Evolutionary conservation across 2,329 filamentous ascomycete genomes (phyloP).

Genomic region (Fusarium continuum): DNA sequence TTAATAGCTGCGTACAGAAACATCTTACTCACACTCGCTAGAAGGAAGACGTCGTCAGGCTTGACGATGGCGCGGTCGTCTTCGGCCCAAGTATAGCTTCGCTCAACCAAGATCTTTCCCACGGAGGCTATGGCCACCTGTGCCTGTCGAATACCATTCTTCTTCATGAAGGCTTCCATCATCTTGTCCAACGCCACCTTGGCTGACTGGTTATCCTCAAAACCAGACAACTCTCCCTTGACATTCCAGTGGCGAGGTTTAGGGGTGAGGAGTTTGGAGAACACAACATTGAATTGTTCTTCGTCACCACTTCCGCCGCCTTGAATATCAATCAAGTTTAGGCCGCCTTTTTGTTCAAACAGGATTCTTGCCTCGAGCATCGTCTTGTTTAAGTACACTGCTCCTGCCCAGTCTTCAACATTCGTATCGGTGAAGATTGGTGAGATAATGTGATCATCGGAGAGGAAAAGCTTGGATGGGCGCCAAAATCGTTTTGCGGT

Average conservation of each 20-base stretch:
- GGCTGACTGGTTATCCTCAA: not conserved
- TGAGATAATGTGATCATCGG: conserved; percentile 28
- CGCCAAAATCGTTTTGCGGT: conserved; percentile 30
- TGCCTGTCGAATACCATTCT: conserved; percentile 30
- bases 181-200: not conserved
- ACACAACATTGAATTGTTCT: conserved; percentile 23
- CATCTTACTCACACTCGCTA: conserved; percentile 31
- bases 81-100: conserved; percentile 35
- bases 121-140: conserved; percentile 13
- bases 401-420: conserved; percentile 18
- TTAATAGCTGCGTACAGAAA: conserved; percentile 25
- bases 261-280: conserved; percentile 3
- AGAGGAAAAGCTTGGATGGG: conserved; percentile 17
- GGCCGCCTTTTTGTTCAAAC: not conserved
- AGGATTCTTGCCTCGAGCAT: conserved; percentile 3
- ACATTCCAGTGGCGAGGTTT: conserved; percentile 11
- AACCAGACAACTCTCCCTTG: not conserved
- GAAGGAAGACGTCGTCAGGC: conserved; percentile 23
- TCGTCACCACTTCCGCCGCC: not conserved
- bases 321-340: conserved; percentile 26
- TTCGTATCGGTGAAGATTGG: conserved; percentile 27
- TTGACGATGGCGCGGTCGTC: conserved; percentile 14
- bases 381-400: not conserved
- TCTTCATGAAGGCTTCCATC: conserved; percentile 23
- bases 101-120: conserved; percentile 1